Percentiles rank a stretch among this genome's conserved stretches.
Conservation (phyloP, 2,329 filamentous ascomycete species). For the Fusarium fujikuroi region DNA sequence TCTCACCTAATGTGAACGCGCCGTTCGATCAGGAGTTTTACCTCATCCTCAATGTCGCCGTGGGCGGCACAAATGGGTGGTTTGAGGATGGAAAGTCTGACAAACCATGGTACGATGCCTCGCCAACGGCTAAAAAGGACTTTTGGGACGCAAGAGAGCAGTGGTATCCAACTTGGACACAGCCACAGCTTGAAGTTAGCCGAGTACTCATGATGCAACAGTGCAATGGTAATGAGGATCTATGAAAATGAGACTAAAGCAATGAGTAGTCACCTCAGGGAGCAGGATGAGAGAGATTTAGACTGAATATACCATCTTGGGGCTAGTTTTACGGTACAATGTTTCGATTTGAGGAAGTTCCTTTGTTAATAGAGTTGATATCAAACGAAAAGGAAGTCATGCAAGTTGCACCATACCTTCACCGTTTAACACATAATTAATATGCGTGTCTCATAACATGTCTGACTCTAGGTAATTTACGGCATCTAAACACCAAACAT, state of each 20-base stretch:
- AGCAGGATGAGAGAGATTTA: background rate
- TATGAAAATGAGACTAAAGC: constrained; percentile 41
- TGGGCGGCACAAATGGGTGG: constrained; percentile 85
- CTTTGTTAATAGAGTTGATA: background rate
- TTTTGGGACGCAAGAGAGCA: constrained; percentile 76
- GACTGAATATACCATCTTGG: background rate
- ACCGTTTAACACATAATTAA: background rate
- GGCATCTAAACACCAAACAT: background rate
- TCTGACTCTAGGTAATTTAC: background rate
- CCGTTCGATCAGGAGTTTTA: constrained; percentile 83
- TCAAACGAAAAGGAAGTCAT: background rate
- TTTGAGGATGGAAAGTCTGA: constrained; percentile 76
- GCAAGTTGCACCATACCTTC: background rate
- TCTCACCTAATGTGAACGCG: constrained; percentile 69
- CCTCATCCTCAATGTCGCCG: constrained; percentile 79
- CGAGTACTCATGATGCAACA: constrained; percentile 78
- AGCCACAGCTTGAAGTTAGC: constrained; percentile 74
- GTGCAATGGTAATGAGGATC: constrained; percentile 67
- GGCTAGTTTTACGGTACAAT: background rate
- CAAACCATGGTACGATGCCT: constrained; percentile 84
- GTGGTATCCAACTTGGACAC: constrained; percentile 79
- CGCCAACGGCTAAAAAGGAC: constrained; percentile 73
- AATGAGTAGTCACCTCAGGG: background rate
- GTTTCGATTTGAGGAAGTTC: background rate
- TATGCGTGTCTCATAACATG: background rate